Base-by-base conservation (phyloP, 23 red algal genomes). In the Gracilaria domingensis region DNA sequence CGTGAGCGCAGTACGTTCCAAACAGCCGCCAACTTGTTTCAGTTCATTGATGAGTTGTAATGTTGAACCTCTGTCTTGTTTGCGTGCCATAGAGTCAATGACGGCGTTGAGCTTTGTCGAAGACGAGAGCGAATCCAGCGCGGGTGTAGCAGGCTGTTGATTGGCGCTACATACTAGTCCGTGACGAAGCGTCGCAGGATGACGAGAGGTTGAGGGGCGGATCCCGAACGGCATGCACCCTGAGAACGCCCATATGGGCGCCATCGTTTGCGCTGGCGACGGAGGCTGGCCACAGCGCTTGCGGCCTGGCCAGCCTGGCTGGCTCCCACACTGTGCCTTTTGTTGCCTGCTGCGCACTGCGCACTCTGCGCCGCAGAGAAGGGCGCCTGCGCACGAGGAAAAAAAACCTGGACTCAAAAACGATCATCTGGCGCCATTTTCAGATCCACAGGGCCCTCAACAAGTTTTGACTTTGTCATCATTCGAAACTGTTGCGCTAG, bases 91-190 rank as follows among this genome's bases (percentile, higher is more conserved):
- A 2, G 38, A 73, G 44, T 73, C 33, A 39, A 73, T 73, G 9
- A 73, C 67, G 67, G 67, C 67, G 67, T 73, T 73, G 67, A 73
- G 67, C 20, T 73, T 73, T 42, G 67, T 44, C 2, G 67, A 37
- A 40, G 67, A 73, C 18, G 67, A 73, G 67, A 73, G 67, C 67
- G 67, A 37, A n/a, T 73, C 67, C 5, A 73, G 67, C 8, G 67
- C 67, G 35, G 38, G 67, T 4, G 67, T 73, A 0, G 67, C 35
- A n/a, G 33, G 67, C 67, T 35, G 12, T 40, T 37, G 67, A 13
- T 73, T 44, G 67, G 67, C 67, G 35, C 67, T 73, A 35, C 67
- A 73, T 24, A n/a, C 35, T 20, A 35, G 16, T 24, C 12, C 4
- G 5, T 42, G 67, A 40, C 67, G 67, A 18, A 37, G 67, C 30